A percentile compares a stretch with the other conserved stretches of the same genome.
These are phyloP conservation scores for Hericium rajendrae DNA, from an alignment of 768 basidiomycete genomes.

Conservation along the genomic window DNA sequence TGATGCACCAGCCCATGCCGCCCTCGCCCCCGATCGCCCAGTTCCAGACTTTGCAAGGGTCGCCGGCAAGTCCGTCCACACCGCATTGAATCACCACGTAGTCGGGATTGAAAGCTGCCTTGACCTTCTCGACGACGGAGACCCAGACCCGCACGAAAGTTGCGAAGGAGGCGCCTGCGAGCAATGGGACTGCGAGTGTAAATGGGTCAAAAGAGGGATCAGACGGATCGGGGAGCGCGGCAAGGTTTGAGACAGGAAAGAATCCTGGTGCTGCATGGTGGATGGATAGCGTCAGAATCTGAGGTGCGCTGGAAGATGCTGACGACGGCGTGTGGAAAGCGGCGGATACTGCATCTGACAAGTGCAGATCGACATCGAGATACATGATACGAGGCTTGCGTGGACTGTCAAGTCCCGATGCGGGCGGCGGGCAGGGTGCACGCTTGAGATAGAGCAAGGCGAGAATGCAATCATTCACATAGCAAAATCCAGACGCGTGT, in stretches of 20 bases:
- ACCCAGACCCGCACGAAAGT: slow-evolving; percentile 62
- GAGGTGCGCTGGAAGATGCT: slow-evolving; percentile 24
- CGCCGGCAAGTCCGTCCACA: slow-evolving; percentile 77
- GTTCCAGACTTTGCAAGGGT: slow-evolving; percentile 69
- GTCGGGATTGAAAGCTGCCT: slow-evolving; percentile 58
- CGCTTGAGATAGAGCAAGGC: slow-evolving; percentile 65
- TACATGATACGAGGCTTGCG: slow-evolving; percentile 68
- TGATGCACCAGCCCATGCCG: slow-evolving; percentile 64
- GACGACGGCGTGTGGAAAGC: slow-evolving; percentile 41
- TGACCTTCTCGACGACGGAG: slow-evolving; percentile 46
- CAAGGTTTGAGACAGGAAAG: slow-evolving; percentile 58
- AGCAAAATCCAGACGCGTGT: slow-evolving; percentile 85
- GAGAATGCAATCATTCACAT: slow-evolving; percentile 83
- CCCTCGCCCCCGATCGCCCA: slow-evolving; percentile 47
- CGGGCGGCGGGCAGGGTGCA: slow-evolving; percentile 10
- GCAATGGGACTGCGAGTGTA: slow-evolving; percentile 75
- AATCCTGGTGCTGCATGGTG: slow-evolving; percentile 81
- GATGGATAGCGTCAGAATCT: slow-evolving; percentile 58
- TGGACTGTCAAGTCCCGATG: not conserved
- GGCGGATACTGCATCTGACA: slow-evolving; percentile 79
- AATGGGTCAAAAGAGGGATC: slow-evolving; percentile 40
- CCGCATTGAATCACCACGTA: slow-evolving; percentile 82
- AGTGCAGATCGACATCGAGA: slow-evolving; percentile 88
- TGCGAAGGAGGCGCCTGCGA: slow-evolving; percentile 51
- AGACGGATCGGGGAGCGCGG: slow-evolving; percentile 33